phyloP scores from a whole-genome alignment of 23 red algal genomes.

The Gracilaria domingensis region DNA sequence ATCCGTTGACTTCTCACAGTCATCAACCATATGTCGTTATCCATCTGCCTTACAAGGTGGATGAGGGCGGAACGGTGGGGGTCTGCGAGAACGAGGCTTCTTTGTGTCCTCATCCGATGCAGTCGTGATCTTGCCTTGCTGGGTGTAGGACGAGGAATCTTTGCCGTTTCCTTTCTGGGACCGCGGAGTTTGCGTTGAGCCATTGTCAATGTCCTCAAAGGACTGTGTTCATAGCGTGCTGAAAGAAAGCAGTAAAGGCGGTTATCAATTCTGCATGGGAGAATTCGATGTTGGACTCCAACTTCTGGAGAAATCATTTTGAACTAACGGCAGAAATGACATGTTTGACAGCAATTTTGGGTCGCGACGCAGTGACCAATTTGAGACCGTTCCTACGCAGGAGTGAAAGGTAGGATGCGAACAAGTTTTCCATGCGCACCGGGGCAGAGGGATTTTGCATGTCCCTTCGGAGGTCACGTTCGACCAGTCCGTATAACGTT shows the following conservation, averaged over 20 bases:
- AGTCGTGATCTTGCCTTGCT: too few relatives aligned
- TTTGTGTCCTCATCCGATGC: too few relatives aligned
- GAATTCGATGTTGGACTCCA: too few relatives aligned
- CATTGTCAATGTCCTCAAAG: neutral
- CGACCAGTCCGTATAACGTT: neutral
- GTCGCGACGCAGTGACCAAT: too few relatives aligned
- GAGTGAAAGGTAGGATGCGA: neutral
- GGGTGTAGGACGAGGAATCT: neutral
- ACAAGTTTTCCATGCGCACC: slow-evolving; percentile 1
- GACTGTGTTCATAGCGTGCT: too few relatives aligned
- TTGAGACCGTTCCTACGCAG: too few relatives aligned
- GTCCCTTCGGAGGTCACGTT: neutral
- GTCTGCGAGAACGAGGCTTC: too few relatives aligned
- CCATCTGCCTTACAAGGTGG: too few relatives aligned
- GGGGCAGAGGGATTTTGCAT: neutral
- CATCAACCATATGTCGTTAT: neutral
- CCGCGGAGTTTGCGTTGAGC: neutral
- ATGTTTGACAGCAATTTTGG: too few relatives aligned
- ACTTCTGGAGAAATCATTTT: too few relatives aligned
- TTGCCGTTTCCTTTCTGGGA: neutral
- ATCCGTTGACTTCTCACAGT: slow-evolving; percentile 19
- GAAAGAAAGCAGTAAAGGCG: neutral
- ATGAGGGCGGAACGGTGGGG: too few relatives aligned
- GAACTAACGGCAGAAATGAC: too few relatives aligned
- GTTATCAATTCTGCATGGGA: neutral